A percentile compares a stretch with the other conserved stretches of the same genome.
These are phyloP conservation scores for Cordyceps cicadae DNA, from an alignment of 2,329 filamentous ascomycete species.

Conservation along the genomic window DNA sequence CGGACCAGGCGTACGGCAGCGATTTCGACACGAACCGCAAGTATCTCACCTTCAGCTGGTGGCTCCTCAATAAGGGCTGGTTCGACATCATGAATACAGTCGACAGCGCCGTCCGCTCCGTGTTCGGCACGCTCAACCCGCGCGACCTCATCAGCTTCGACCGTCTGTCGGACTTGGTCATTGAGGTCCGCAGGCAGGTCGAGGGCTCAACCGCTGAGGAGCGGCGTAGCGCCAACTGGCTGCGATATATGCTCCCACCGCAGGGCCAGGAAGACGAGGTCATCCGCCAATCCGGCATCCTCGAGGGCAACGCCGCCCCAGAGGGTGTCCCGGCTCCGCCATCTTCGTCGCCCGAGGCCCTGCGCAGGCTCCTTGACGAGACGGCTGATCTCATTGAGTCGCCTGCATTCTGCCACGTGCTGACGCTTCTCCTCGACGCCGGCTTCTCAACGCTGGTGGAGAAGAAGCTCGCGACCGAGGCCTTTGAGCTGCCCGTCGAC, in stretches of 20 bases:
- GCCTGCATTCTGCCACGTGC: conserved; percentile 77
- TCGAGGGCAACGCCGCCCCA: conserved; percentile 38
- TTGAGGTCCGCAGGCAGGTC: conserved; percentile 75
- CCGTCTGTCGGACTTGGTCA: conserved; percentile 68
- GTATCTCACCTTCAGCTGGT: conserved; percentile 97
- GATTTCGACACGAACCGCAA: conserved; percentile 94
- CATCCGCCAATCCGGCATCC: conserved; percentile 76
- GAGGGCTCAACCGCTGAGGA: conserved; percentile 53
- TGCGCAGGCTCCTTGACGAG: conserved; percentile 85
- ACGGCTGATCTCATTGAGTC: conserved; percentile 94
- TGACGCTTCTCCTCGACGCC: conserved; percentile 77
- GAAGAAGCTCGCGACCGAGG: conserved; percentile 66
- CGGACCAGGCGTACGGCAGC: conserved; percentile 74
- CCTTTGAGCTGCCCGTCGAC: conserved; percentile 53
- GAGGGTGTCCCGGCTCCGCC: conserved; percentile 24
- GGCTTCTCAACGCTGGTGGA: conserved; percentile 81
- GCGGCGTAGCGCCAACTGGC: conserved; percentile 54
- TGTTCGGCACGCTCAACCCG: conserved; percentile 82
- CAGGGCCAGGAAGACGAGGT: conserved; percentile 72
- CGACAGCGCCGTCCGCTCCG: conserved; percentile 74
- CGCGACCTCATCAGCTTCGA: conserved; percentile 80
- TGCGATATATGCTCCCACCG: conserved; percentile 75
- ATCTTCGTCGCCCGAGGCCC: conserved; percentile 43
- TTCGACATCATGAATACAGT: conserved; percentile 73
- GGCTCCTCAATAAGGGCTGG: conserved; percentile 88